Conservation (phyloP, 495 filamentous ascomycete genomes). For the Penicillium coffeae region DNA sequence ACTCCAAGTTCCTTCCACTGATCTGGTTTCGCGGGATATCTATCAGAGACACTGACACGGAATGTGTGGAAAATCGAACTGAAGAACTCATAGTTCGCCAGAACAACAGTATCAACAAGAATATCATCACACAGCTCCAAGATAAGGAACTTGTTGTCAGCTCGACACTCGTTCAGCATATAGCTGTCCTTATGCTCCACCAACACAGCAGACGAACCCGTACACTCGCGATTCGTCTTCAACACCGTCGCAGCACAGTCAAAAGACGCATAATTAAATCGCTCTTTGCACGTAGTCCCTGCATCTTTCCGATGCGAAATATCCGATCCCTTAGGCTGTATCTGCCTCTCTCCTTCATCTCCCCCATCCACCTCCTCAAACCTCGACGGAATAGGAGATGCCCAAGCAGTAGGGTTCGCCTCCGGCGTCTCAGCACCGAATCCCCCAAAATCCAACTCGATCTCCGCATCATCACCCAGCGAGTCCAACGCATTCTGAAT, state of each 20-base stretch:
- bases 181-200: conserved; percentile 98
- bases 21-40: conserved; percentile 86
- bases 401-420: conserved; percentile 36
- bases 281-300: conserved; percentile 89
- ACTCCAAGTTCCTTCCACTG: conserved; percentile 88
- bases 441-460: conserved; percentile 81
- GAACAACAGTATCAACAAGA: conserved; percentile 87
- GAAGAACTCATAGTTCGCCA: conserved; percentile 99
- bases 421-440: conserved; percentile 49
- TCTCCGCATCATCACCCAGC: conserved; percentile 84
- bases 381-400: conserved; percentile 29
- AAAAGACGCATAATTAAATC: conserved; percentile 95
- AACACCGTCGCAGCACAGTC: conserved; percentile 92
- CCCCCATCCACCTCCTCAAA: conserved; percentile 18
- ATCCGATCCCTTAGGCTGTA: conserved; percentile 37
- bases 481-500: conserved; percentile 66
- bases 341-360: conserved; percentile 24
- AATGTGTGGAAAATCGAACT: conserved; percentile 92
- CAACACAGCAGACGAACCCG: conserved; percentile 79
- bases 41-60: conserved; percentile 83
- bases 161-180: conserved; percentile 89
- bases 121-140: conserved; percentile 91
- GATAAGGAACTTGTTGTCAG: conserved; percentile 87
- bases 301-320: conserved; percentile 75
- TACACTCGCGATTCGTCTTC: conserved; percentile 81